These are phyloP conservation scores for Zygosaccharomyces lentus DNA, from an alignment of 805 yeast species.

Conservation along the genomic window DNA sequence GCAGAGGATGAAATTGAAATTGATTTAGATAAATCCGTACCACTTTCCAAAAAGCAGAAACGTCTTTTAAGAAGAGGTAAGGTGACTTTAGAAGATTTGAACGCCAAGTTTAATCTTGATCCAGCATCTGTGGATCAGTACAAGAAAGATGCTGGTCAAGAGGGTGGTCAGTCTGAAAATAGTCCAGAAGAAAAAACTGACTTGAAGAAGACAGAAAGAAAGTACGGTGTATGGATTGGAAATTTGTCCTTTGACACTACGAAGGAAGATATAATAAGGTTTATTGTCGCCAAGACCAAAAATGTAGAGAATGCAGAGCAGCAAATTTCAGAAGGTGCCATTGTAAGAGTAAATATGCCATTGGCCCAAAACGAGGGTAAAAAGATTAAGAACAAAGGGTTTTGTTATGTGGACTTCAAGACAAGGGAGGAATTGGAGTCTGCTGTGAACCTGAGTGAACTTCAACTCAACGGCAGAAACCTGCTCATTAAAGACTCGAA, in stretches of 20 bases:
- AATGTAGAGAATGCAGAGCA: slow-evolving; percentile 36
- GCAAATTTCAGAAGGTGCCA: slow-evolving; percentile 50
- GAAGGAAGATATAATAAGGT: slow-evolving; percentile 64
- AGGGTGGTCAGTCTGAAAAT: slow-evolving; percentile 32
- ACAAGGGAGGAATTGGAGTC: slow-evolving; percentile 54
- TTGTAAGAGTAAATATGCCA: slow-evolving; percentile 80
- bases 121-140: slow-evolving; percentile 35
- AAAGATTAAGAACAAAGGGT: slow-evolving; percentile 63
- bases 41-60: slow-evolving; percentile 87
- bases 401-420: slow-evolving; percentile 83
- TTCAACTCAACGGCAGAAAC: slow-evolving; percentile 75
- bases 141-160: slow-evolving; percentile 37
- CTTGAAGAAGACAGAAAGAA: slow-evolving; percentile 30
- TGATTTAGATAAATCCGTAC: slow-evolving; percentile 65
- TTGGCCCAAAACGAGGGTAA: slow-evolving; percentile 50
- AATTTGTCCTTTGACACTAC: slow-evolving; percentile 82
- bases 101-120: slow-evolving; percentile 39
- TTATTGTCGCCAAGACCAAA: slow-evolving; percentile 56
- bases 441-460: slow-evolving; percentile 67
- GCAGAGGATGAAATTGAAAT: slow-evolving; percentile 59
- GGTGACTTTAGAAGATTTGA: slow-evolving; percentile 52
- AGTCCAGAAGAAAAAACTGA: slow-evolving; percentile 26
- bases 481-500: slow-evolving; percentile 76
- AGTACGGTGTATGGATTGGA: slow-evolving; percentile 90
- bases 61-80: slow-evolving; percentile 79